These are phyloP conservation scores for Cryphonectria carpinicola DNA, from an alignment of 2,329 filamentous ascomycete species.

Conservation along the genomic window DNA sequence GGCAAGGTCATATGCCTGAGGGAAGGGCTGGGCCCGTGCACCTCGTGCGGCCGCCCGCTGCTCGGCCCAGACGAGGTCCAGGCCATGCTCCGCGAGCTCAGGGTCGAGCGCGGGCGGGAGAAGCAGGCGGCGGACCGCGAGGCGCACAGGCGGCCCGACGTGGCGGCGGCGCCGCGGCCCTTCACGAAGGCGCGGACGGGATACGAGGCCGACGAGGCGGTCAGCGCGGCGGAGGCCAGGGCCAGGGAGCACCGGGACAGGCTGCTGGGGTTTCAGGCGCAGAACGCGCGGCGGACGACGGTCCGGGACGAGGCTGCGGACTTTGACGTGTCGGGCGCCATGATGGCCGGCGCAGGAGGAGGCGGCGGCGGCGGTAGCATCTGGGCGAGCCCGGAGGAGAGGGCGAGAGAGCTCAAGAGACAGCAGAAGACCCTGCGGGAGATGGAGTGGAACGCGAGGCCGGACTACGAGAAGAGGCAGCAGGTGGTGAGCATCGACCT, in stretches of 20 bases:
- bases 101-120: conserved; percentile 84
- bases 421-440: conserved; percentile 84
- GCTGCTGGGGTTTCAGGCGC: conserved; percentile 79
- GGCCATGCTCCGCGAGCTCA: conserved; percentile 81
- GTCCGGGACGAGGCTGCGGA: conserved; percentile 82
- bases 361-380: conserved; percentile 62
- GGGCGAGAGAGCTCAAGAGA: conserved; percentile 79
- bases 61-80: conserved; percentile 76
- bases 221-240: conserved; percentile 64
- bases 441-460: conserved; percentile 82
- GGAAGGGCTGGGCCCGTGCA: conserved; percentile 92
- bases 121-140: conserved; percentile 81
- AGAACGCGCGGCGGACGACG: conserved; percentile 82
- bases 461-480: conserved; percentile 86
- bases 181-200: conserved; percentile 56
- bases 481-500: conserved; percentile 87
- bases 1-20: conserved; percentile 96
- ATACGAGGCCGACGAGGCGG: conserved; percentile 39
- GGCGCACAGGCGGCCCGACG: conserved; percentile 67
- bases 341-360: conserved; percentile 48
- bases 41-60: conserved; percentile 79
- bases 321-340: conserved; percentile 56
- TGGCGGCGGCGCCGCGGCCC: conserved; percentile 62
- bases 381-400: conserved; percentile 83
- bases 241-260: conserved; percentile 81